These are phyloP conservation scores for Pinus albicaulis DNA, from an alignment of 75 land plant genomes.

Conservation along the genomic window DNA sequence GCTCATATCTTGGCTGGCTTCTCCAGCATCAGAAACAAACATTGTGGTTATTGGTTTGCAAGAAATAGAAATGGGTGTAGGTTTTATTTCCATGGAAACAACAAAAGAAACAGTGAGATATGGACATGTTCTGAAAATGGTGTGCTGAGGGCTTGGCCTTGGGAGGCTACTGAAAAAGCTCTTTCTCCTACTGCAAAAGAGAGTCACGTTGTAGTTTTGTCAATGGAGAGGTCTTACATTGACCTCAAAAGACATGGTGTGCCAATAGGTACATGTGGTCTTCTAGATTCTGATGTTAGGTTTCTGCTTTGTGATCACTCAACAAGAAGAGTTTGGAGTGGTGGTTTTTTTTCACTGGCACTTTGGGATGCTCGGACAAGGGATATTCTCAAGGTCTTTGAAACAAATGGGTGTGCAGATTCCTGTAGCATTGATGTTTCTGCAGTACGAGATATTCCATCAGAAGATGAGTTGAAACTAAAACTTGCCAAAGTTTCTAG, in stretches of 20 bases:
- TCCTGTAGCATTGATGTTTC: conserved; percentile 51
- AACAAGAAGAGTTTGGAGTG: conserved; percentile 84
- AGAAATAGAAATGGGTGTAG: no score
- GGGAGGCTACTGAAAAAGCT: conserved; percentile 56
- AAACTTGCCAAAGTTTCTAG: conserved; percentile 38
- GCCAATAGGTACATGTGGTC: conserved; percentile 35
- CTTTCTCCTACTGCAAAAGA: conserved; percentile 46
- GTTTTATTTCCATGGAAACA: no score
- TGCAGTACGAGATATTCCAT: conserved; percentile 28
- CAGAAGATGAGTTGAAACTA: conserved; percentile 61
- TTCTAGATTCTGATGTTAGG: conserved; percentile 71
- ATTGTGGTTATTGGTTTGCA: no score
- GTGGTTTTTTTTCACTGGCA: conserved; percentile 54
- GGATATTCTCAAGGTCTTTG: conserved; percentile 81
- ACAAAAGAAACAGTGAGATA: no score
- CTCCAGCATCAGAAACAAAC: no score
- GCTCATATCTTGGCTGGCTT: no score
- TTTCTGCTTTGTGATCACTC: conserved; percentile 65
- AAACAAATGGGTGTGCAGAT: conserved; percentile 67
- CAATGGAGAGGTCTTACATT: conserved; percentile 74
- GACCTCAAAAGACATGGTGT: conserved; percentile 63
- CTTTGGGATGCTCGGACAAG: conserved; percentile 91
- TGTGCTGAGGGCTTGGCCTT: conserved; percentile 74
- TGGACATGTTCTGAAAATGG: conserved; percentile 95
- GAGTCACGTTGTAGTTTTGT: conserved; percentile 45